These are phyloP conservation scores for Cucurbita argyrosperma DNA, from an alignment of 306 rosid genomes.

Conservation along the genomic window DNA sequence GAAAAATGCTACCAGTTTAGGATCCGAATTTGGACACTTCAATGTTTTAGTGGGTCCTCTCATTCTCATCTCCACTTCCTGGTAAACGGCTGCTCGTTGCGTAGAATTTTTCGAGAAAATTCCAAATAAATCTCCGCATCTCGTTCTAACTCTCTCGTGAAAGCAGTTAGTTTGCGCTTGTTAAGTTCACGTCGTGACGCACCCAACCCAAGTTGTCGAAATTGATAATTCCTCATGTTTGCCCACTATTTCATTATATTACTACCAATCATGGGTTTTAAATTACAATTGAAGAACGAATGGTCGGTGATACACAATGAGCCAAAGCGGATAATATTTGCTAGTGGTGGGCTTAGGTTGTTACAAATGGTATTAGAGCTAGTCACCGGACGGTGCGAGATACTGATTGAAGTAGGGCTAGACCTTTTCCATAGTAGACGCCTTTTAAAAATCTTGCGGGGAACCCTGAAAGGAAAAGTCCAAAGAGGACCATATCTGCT, in stretches of 20 bases:
- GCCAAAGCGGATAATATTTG: too few species aligned
- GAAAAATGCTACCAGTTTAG: background rate
- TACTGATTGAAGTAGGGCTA: too few species aligned
- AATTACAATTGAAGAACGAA: background rate
- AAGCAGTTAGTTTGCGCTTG: background rate
- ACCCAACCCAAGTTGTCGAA: background rate
- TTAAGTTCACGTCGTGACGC: background rate
- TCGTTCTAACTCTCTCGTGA: background rate
- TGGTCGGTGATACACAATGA: rapidly evolving
- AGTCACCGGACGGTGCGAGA: too few species aligned
- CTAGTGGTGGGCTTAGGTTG: too few species aligned
- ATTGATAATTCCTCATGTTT: background rate
- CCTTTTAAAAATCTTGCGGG: too few species aligned
- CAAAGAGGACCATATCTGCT: too few species aligned
- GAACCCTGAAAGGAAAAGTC: too few species aligned
- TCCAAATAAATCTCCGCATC: background rate
- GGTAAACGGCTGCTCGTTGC: background rate
- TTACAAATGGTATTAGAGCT: too few species aligned
- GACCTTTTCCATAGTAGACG: too few species aligned
- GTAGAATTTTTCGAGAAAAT: background rate
- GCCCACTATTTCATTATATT: background rate
- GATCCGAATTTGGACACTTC: background rate
- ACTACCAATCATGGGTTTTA: background rate
- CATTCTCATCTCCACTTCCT: background rate
- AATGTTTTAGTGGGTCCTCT: background rate